Base-by-base conservation (phyloP, 2,329 filamentous ascomycete species). In the Chaetothyriales sp. region DNA sequence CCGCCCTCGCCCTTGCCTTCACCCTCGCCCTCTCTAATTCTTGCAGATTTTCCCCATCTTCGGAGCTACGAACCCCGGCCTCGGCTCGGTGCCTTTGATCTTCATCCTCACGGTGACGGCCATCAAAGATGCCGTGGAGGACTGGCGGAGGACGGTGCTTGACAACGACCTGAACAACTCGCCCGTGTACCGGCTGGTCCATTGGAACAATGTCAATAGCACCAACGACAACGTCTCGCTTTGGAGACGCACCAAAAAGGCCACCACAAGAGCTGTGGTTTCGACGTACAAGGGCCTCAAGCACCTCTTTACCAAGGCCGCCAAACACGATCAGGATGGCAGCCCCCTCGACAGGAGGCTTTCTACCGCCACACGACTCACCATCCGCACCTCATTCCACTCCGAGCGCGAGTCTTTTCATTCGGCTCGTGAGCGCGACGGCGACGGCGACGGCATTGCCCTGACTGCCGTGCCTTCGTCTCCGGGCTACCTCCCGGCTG, bases 141-240 rank as follows among this genome's bases (percentile, higher is more conserved):
- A 98, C 70, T 97, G 88, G 74, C 80, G 92, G 61, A 78, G 92
- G 69, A 97, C 90, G 0, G 75, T 89, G 44, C 81, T 95, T 44
- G 92, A 98, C 66, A 94, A 83, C 58, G 86, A 95, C 63, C 76
- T 98, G 56, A 98, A 98, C 70, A 97, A 98, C 65, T 92, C 92
- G 2, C 86, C 89, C 0, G 87, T 97, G 8, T 90, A 98, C 68
- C 82, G 90, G 54, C 74, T 98, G 18, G 75, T 88, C 10, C 83
- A 89, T 56, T 97, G 86, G 83, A 77, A 84, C 60, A 98, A 98
- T 61, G 89, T 95, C 61, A 98, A 98, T 61, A 87, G 89, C 13
- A 81, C 85, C 43, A 86, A 89, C 60, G 90, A 95, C 62, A 83
- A 87, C 56, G 77, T 98, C 44, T 89, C 86, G 1, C 43, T 78